Conservation (phyloP, 2,329 filamentous ascomycete species). For the Metarhizium anisopliae region DNA sequence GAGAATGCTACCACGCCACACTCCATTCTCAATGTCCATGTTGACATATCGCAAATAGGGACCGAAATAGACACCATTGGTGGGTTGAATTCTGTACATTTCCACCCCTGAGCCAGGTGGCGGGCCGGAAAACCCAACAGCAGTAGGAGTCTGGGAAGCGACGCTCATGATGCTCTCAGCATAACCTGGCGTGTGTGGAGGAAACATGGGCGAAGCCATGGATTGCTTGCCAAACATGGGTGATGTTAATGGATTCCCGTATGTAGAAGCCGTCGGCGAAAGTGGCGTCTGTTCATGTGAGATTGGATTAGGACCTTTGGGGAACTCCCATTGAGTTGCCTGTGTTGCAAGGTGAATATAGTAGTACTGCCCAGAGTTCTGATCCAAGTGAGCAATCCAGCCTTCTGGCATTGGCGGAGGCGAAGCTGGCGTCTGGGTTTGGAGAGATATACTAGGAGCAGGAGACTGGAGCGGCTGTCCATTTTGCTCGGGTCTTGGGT, state of each 20-base stretch:
- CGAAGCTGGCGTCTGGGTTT: constrained; percentile 57
- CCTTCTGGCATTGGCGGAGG: constrained; percentile 92
- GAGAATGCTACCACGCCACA: constrained; percentile 91
- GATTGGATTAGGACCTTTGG: constrained; percentile 86
- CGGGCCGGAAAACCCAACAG: constrained; percentile 80
- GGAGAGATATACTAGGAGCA: constrained; percentile 30
- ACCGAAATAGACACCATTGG: constrained; percentile 96
- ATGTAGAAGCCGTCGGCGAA: constrained; percentile 71
- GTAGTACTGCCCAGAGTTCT: constrained; percentile 95
- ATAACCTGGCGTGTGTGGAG: constrained; percentile 75
- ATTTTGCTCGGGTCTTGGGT: constrained; percentile 49
- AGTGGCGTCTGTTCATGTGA: constrained; percentile 74
- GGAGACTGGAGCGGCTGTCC: constrained; percentile 36
- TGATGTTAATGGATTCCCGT: constrained; percentile 64
- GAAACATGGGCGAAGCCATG: constrained; percentile 71
- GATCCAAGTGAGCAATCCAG: constrained; percentile 95
- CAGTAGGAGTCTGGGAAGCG: constrained; percentile 62
- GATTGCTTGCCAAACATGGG: constrained; percentile 50
- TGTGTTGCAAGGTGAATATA: constrained; percentile 95
- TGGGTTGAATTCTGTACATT: constrained; percentile 86
- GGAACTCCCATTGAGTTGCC: constrained; percentile 97
- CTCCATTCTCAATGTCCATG: constrained; percentile 85
- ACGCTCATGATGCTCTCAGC: constrained; percentile 81
- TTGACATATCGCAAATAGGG: constrained; percentile 94
- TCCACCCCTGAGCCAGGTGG: constrained; percentile 83